These are phyloP conservation scores for Ilyonectria mors-panacis DNA, from an alignment of 2,329 filamentous ascomycete genomes.

Conservation along the genomic window DNA sequence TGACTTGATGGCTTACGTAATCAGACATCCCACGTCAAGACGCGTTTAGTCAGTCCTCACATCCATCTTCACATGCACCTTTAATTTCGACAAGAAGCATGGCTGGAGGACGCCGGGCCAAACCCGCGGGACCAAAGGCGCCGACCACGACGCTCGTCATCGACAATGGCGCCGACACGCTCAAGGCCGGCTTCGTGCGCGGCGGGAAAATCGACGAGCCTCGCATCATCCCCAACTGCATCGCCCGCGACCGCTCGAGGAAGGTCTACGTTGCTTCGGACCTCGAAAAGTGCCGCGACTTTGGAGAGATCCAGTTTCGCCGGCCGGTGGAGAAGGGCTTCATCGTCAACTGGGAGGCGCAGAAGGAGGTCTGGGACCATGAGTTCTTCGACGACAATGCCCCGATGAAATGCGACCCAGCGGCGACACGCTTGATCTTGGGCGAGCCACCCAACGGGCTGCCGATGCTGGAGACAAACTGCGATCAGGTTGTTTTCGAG, in stretches of 20 bases:
- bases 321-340: conserved; percentile 95
- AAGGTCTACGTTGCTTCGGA: conserved; percentile 86
- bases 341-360: conserved; percentile 95
- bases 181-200: conserved; percentile 88
- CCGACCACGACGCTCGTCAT: conserved; percentile 83
- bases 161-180: conserved; percentile 92
- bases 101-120: conserved; percentile 67
- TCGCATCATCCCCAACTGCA: conserved; percentile 86
- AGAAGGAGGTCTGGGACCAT: conserved; percentile 96
- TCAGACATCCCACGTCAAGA: conserved; percentile 33
- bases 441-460: conserved; percentile 90
- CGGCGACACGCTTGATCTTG: conserved; percentile 86
- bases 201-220: conserved; percentile 68
- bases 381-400: conserved; percentile 83
- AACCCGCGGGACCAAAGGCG: conserved; percentile 64
- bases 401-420: conserved; percentile 79
- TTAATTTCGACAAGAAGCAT: conserved; percentile 46
- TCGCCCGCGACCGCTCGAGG: conserved; percentile 85
- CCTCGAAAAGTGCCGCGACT: conserved; percentile 85
- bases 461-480: conserved; percentile 86
- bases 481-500: conserved; percentile 97
- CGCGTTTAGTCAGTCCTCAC: conserved; percentile 31
- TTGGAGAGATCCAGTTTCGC: conserved; percentile 89
- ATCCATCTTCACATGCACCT: conserved; percentile 16
- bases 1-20: conserved; percentile 38